Percentiles rank a stretch among this genome's conserved stretches.
Evolutionary conservation across 139 green algal genomes (phyloP).

Genomic region (Ettlia oleoabundans): DNA sequence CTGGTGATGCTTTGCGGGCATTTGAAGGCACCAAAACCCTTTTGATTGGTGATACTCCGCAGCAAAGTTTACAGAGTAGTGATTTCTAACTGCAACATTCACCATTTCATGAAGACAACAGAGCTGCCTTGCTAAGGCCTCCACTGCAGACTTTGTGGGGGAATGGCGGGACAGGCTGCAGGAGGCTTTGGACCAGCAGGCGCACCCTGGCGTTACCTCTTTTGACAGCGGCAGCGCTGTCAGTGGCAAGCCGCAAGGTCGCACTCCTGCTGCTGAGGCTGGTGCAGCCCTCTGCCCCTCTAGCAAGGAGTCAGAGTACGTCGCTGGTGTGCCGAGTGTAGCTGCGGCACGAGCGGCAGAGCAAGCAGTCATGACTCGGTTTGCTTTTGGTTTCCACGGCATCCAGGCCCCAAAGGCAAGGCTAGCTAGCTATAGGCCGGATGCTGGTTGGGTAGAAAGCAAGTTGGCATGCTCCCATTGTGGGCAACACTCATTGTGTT

Average conservation of each 20-base stretch:
- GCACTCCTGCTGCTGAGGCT: not conserved
- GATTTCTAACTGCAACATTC: not conserved
- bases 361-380: not conserved
- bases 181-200: not conserved
- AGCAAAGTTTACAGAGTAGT: no score
- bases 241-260: no score
- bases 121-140: no score
- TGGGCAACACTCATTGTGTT: not conserved
- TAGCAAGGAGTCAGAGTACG: no score
- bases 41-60: not conserved
- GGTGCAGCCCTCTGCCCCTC: not conserved
- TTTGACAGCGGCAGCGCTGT: not conserved
- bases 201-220: not conserved
- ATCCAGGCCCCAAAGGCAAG: conserved; percentile 32
- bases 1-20: no score
- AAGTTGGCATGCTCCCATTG: not conserved
- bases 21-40: no score
- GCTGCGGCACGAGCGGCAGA: not conserved
- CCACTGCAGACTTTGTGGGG: conserved; percentile 6
- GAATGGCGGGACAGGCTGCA: conserved; percentile 26
- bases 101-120: not conserved
- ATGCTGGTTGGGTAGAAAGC: no score
- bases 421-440: no score
- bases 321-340: no score
- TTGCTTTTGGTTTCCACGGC: conserved; percentile 23